A percentile compares a stretch with the other conserved stretches of the same genome.
Evolutionary conservation across 495 filamentous ascomycete species (phyloP).

Genomic region (Corynascus novoguineensis): DNA sequence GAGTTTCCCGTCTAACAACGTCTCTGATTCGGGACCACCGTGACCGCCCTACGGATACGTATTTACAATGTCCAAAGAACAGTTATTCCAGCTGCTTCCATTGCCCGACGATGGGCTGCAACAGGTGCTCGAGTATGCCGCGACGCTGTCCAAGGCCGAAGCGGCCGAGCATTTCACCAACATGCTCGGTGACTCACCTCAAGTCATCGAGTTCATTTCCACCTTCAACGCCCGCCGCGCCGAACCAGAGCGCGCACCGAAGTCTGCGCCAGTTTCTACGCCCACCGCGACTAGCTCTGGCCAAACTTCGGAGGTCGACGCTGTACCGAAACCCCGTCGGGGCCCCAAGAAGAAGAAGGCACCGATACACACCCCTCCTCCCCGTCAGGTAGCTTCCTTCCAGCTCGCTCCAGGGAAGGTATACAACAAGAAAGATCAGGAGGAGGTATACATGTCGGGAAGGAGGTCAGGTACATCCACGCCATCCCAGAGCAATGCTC

Average conservation of each 20-base stretch:
- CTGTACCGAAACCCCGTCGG: conserved; percentile 28
- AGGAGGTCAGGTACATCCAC: conserved; percentile 32
- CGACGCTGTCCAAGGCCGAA: conserved; percentile 60
- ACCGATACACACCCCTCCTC: conserved; percentile 55
- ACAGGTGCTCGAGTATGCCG: conserved; percentile 75
- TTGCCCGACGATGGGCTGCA: conserved; percentile 76
- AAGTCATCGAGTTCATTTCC: conserved; percentile 84
- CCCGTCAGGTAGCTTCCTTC: conserved; percentile 57
- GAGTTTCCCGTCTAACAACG: too few relatives aligned
- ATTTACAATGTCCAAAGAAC: conserved; percentile 53
- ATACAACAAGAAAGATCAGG: conserved; percentile 40
- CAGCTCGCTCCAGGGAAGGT: conserved; percentile 32
- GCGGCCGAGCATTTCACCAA: conserved; percentile 81
- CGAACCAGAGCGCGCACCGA: conserved; percentile 32
- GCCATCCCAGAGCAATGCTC: conserved; percentile 27
- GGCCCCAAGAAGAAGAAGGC: conserved; percentile 53
- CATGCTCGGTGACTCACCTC: conserved; percentile 79
- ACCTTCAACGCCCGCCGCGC: conserved; percentile 75
- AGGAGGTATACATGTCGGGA: conserved; percentile 38
- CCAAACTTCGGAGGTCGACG: conserved; percentile 26
- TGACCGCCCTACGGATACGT: neutral
- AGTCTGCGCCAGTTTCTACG: neutral
- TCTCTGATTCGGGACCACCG: too few relatives aligned
- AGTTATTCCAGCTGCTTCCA: conserved; percentile 71
- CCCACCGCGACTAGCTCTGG: conserved; percentile 22